Base-by-base conservation (phyloP, 1,284 basidiomycete species). In the Ustilago hordei region DNA sequence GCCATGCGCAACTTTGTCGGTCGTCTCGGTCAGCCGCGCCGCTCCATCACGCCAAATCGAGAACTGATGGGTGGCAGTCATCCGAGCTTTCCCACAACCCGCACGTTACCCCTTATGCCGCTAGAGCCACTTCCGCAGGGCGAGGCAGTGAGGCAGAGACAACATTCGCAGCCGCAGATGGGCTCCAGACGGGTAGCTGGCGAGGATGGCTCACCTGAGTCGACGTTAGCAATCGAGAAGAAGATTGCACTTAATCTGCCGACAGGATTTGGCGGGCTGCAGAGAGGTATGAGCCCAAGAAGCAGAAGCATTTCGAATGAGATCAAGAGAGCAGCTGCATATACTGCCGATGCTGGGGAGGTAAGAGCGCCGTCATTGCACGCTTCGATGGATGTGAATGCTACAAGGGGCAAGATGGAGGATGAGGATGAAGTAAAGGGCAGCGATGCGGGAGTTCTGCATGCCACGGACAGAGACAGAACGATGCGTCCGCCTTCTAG, bases 401-500 rank as follows among this genome's bases (percentile, higher is more conserved):
- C 53, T 2, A 52, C 36, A 43, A 63, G 59, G n/a, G 39, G 23
- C 4, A 48, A 60, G 36, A 52, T 56, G 31, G 63, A 64, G 34
- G 69, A 58, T 34, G 19, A 34, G 11, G 64, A 67, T 15, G 55
- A 68, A 28, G 54, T 61, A 17, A 36, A 32, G 3, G 31, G 28
- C 11, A 34, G 35, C 48, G 11, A 50, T 23, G 36, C 17, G 8
- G 47, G 8, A 9, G 59, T 41, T 7, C n/a, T 28, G 36, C 56
- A 65, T 8, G 6, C 32, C 9, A 39, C 39, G 28, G 69, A 76
- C 28, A 64, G 53, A 31, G 74, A 76, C 48, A 36, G 62, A 41
- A 76, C 74, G 0, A 76, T 76, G 74, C 54, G 74, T 1, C 74
- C 74, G 28, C 65, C 74, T 6, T 65, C 69, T 28, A 68, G 74